phyloP scores from a whole-genome alignment of 345 rosid genomes.

The Syzygium jambos region DNA sequence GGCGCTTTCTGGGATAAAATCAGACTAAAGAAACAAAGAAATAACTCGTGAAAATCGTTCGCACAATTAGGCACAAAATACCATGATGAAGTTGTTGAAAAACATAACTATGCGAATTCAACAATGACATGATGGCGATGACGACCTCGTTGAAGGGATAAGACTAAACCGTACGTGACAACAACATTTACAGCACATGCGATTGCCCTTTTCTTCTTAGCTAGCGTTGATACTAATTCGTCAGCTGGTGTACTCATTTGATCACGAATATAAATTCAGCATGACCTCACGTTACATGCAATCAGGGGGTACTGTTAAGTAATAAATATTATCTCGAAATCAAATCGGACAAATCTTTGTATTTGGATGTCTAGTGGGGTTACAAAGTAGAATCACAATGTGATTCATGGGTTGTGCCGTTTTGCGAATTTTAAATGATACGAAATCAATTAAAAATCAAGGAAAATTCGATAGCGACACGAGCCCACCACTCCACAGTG shows the following conservation, averaged over 20 bases:
- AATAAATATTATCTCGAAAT: not conserved
- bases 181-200: not conserved
- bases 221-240: no score
- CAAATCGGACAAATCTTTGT: accelerated
- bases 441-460: not conserved
- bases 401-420: not conserved
- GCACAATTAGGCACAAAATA: not conserved
- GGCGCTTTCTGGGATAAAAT: not conserved
- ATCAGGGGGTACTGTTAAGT: not conserved
- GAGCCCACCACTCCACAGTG: not conserved
- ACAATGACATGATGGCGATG: not conserved
- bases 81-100: not conserved
- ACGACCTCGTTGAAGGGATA: not conserved
- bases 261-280: not conserved
- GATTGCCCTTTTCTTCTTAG: no score
- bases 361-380: not conserved
- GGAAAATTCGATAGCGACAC: not conserved
- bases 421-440: not conserved
- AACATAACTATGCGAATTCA: not conserved
- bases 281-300: not conserved
- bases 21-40: not conserved
- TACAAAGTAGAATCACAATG: not conserved
- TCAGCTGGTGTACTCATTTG: no score
- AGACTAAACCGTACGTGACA: not conserved
- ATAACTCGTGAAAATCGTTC: not conserved